A percentile compares a stretch with the other conserved stretches of the same genome.
These are phyloP conservation scores for Paraphaeosphaeria sporulosa DNA, from an alignment of 2,329 filamentous ascomycete genomes.

Conservation along the genomic window DNA sequence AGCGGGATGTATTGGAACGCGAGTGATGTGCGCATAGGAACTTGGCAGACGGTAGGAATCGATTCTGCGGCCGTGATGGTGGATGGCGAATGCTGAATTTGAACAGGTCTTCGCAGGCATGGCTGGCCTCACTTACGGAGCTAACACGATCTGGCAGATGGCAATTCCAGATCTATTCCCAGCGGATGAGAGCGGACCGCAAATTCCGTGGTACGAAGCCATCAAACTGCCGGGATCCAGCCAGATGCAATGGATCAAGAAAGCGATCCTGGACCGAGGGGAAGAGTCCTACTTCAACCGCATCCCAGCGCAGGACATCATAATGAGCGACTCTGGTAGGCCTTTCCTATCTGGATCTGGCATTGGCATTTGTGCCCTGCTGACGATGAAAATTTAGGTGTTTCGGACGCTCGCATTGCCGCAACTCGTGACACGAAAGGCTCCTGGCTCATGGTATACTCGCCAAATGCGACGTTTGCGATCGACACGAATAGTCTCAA, in stretches of 20 bases:
- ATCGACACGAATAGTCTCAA: constrained; percentile 1
- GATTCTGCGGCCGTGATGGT: not conserved
- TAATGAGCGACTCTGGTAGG: not conserved
- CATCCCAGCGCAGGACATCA: constrained; percentile 1
- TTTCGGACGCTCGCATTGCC: not conserved
- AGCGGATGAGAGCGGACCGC: not conserved
- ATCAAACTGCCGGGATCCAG: not conserved
- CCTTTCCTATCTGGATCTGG: not conserved
- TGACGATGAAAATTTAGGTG: not conserved
- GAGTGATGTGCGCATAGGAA: not conserved
- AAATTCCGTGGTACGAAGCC: constrained; percentile 1
- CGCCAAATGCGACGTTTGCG: constrained; percentile 2
- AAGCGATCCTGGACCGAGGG: not conserved
- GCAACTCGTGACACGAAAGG: not conserved
- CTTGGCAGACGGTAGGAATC: not conserved
- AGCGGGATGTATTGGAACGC: not conserved
- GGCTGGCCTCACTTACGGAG: constrained; percentile 3
- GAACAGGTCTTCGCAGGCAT: constrained; percentile 6
- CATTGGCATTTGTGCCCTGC: not conserved
- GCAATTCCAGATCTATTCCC: not conserved
- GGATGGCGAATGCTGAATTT: not conserved
- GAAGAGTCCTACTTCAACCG: not conserved
- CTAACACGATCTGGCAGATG: constrained; percentile 2
- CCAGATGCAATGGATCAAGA: constrained; percentile 5
- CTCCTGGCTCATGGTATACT: constrained; percentile 2